phyloP scores from a whole-genome alignment of 2,329 filamentous ascomycete species.

The Thielaviopsis musarum region DNA sequence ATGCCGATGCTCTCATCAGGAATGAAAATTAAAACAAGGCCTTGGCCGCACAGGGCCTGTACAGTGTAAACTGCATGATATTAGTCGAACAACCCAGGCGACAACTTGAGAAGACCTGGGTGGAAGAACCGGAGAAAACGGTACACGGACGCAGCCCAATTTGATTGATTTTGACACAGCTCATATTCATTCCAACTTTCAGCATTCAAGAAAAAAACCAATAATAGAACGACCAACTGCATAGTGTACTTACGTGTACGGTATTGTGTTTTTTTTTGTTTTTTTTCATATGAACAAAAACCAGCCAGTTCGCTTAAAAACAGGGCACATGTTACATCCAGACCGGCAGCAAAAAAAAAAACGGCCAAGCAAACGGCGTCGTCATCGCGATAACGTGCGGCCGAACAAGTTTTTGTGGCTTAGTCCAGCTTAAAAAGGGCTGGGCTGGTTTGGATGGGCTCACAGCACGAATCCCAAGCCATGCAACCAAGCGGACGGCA shows the following conservation, averaged over 20 bases:
- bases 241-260: no score
- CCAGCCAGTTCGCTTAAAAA: no score
- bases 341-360: not conserved
- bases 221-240: no score
- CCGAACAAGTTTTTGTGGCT: not conserved
- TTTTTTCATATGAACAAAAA: no score
- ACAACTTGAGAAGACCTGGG: not conserved
- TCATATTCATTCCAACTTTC: not conserved
- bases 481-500: not conserved
- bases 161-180: not conserved
- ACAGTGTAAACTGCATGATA: not conserved
- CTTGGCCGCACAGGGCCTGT: not conserved
- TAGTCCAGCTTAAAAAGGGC: not conserved
- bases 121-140: not conserved
- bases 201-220: no score
- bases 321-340: not conserved
- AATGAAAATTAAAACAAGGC: not conserved
- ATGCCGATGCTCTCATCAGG: not conserved
- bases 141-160: not conserved
- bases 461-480: not conserved
- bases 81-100: not conserved
- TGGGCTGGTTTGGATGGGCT: not conserved
- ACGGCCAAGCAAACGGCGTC: not conserved
- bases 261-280: no score
- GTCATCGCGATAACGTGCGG: not conserved